These are phyloP conservation scores for Plasmodium gaboni DNA, from an alignment of 169 alveolate genomes.

Conservation along the genomic window DNA sequence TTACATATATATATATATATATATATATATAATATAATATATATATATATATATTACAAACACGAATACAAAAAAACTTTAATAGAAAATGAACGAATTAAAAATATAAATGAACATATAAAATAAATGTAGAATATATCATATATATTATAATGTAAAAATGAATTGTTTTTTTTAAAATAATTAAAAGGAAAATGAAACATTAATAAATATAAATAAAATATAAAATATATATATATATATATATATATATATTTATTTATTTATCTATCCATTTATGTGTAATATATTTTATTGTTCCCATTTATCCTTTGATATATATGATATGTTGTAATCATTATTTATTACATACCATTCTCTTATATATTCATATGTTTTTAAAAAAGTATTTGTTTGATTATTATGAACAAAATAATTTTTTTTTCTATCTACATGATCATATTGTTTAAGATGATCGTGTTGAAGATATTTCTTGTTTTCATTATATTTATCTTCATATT, in stretches of 20 bases:
- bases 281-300: not conserved
- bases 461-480: not conserved
- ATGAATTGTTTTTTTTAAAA: too few relatives aligned
- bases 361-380: constrained; percentile 61
- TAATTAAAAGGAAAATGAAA: too few relatives aligned
- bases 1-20: too few relatives aligned
- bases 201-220: too few relatives aligned
- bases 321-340: constrained; percentile 14
- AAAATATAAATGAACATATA: too few relatives aligned
- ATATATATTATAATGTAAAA: too few relatives aligned
- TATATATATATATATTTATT: constrained; percentile 2
- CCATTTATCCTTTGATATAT: constrained; percentile 53
- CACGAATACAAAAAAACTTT: too few relatives aligned
- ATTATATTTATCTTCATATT: not conserved
- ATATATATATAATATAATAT: too few relatives aligned
- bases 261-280: not conserved
- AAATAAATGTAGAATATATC: too few relatives aligned
- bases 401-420: not conserved
- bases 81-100: too few relatives aligned
- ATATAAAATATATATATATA: not conserved
- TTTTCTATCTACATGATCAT: not conserved
- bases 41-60: too few relatives aligned
- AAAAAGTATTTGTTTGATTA: not conserved
- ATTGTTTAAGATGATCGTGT: too few relatives aligned
- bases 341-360: constrained; percentile 62